Evolutionary conservation across 352 stramenopile genomes (phyloP), one percentile per base, ranked within the genome.

Genomic region (Globisporangium abappressorium): DNA sequence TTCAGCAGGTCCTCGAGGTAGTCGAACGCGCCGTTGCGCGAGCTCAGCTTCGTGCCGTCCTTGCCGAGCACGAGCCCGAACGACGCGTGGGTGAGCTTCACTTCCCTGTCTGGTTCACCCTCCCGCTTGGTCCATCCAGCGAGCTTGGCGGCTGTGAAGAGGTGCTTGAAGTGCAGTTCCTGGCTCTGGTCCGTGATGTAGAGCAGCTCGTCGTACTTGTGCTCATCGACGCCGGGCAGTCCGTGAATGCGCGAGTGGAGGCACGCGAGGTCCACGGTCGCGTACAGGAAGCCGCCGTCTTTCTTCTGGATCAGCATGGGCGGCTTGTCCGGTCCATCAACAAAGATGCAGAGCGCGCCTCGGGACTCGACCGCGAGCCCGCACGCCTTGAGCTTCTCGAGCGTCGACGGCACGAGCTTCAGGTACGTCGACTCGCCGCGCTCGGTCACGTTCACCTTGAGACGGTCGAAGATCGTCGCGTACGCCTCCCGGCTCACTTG

Each of bases 161-260:
- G 76, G 61, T 93, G 87, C 60, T 85, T 73, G 58, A 95, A 95
- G 66, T 95, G 85, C 14, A 90, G 61, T 56, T 91, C 77, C 66
- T 95, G 87, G 36, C 85, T 91, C 64, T 89, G 72, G 66, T 95
- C 87, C 0, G 87, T 95, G 54, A 94, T 79, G 67, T 95, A 94
- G 22, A 95, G 70, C 41, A 93, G 76, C 70, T 93, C 79, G 60
- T 95, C 85, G 75, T 95, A 93, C 38, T 71, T 60, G 14, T 74
- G 90, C 1, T 76, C 57, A 38, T 94, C 87, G 8, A 94, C 74
- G 15, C 80, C 83, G 2, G 81, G 74, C 55, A 91, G 86, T 14
- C 85, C 85, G 56, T 88, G 79, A 60, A 95, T 89, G 28, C 87
- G 85, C 14, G 81, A 92, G 63, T 90, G 71, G 22, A 95, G 66